Percentiles rank a stretch among this genome's conserved stretches.
Evolutionary conservation across 2,329 filamentous ascomycete species (phyloP).

Genomic region (Clonostachys solani): DNA sequence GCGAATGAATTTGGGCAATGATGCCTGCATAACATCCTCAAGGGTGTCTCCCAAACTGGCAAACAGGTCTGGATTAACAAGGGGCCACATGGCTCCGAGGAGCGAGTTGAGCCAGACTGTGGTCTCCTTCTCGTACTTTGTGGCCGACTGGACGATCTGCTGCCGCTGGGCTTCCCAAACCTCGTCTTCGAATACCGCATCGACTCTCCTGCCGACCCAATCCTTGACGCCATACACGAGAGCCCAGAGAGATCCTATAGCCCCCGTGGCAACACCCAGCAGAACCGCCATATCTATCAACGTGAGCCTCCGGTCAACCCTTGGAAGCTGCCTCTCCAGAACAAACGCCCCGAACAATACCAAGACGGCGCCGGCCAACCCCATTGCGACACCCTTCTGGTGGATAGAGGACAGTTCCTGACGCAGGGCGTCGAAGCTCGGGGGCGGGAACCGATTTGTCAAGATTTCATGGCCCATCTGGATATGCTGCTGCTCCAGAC

Average conservation of each 20-base stretch:
- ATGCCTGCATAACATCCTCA: conserved; percentile 79
- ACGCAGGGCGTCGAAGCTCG: conserved; percentile 37
- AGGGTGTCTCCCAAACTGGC: conserved; percentile 64
- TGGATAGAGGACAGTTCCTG: conserved; percentile 21
- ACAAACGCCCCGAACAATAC: conserved; percentile 18
- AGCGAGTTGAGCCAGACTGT: conserved; percentile 71
- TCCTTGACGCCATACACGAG: conserved; percentile 43
- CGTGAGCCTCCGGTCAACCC: conserved; percentile 8
- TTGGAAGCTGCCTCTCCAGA: conserved; percentile 8
- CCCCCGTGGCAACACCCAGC: not conserved
- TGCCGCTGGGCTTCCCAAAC: conserved; percentile 62
- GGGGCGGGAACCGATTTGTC: conserved; percentile 40
- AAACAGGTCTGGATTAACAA: conserved; percentile 74
- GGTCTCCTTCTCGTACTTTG: conserved; percentile 50
- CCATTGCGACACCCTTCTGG: conserved; percentile 26
- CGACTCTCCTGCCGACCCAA: conserved; percentile 59
- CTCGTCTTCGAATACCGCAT: conserved; percentile 62
- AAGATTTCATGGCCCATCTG: conserved; percentile 35
- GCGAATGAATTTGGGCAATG: conserved; percentile 61
- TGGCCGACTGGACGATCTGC: conserved; percentile 36
- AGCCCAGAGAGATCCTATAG: conserved; percentile 16
- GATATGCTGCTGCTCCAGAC: conserved; percentile 25
- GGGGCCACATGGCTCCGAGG: conserved; percentile 64
- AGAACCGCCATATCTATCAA: conserved; percentile 9
- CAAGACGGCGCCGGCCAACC: conserved; percentile 25